Evolutionary conservation across 495 filamentous ascomycete species (phyloP), one percentile per base, ranked within the genome.

Genomic region (Clavariopsis aquatica): DNA sequence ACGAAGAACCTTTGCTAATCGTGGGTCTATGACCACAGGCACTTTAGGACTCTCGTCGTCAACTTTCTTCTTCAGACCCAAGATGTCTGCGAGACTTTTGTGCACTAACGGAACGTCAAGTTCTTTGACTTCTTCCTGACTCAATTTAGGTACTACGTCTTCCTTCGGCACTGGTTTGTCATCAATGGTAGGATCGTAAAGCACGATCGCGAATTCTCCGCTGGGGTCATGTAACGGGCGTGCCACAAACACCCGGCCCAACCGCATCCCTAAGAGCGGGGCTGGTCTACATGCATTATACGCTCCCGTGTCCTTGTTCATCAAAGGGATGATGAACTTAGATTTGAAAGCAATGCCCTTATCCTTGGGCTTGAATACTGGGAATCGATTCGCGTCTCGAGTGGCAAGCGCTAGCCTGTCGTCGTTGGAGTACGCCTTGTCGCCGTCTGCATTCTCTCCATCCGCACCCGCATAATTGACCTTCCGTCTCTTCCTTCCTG

Each of bases 21-120:
- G 85, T 13, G 94, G 94, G 76, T 99, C 94, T 69, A 99, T 97
- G 31, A 99, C 94, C 15, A 99, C 94, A 1, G 94, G 94, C 2
- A 99, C 93, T 69, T 90, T 89, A 0, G 94, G 93, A 38, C 87
- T 82, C 31, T 92, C 87, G 12, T 83, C 87, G 13, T 83, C 63
- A 23, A 93, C 86, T 69, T 92, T 83, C 71, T 98, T 98, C 79
- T 90, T 95, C 60, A 99, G 84, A 8, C 94, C 94, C 62, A 99
- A 76, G 61, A 99, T 97, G 76, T 99, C 94, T 59, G 95, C 92
- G 52, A 99, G 79, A 73, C 91, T 97, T 77, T 92, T 93, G 76
- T 98, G 93, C 66, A 96, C 85, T 24, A 95, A 73, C 1, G 93
- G 92, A 47, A 84, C 90, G 67, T 96, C 90, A 29, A 95, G 72